Evolutionary conservation across 164 flowering plant genomes (phyloP).

Genomic region (Vitis riparia): DNA sequence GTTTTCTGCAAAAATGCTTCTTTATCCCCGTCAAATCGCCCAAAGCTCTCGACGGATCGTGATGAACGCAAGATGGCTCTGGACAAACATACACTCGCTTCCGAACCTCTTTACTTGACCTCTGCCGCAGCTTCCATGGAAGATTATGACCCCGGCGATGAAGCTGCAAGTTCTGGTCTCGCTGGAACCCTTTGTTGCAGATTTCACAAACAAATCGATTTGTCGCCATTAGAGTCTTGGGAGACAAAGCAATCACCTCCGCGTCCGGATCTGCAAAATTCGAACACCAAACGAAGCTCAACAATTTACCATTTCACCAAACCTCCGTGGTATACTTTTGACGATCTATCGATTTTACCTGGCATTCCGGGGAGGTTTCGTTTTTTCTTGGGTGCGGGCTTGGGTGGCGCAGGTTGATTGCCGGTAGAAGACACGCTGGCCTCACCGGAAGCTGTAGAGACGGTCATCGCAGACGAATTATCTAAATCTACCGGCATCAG

Average conservation of each 20-base stretch:
- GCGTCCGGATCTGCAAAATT: constrained; percentile 62
- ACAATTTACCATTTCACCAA: too few species aligned
- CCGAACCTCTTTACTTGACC: constrained; percentile 52
- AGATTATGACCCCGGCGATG: constrained; percentile 72
- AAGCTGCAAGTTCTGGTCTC: constrained; percentile 73
- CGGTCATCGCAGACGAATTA: constrained; percentile 29
- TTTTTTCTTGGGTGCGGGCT: constrained; percentile 46
- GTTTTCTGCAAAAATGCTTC: constrained; percentile 70
- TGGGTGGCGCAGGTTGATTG: constrained; percentile 33
- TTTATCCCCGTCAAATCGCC: constrained; percentile 76
- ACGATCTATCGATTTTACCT: constrained; percentile 29
- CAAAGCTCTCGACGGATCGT: constrained; percentile 59
- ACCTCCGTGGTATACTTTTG: too few species aligned
- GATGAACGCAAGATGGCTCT: constrained; percentile 60
- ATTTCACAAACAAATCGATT: constrained; percentile 71
- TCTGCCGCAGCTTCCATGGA: constrained; percentile 73
- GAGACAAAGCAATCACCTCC: constrained; percentile 70
- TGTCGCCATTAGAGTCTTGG: constrained; percentile 61
- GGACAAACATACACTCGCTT: constrained; percentile 71
- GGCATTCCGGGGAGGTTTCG: constrained; percentile 79
- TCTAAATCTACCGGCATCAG: constrained; percentile 50
- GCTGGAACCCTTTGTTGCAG: constrained; percentile 72
- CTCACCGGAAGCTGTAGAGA: constrained; percentile 53
- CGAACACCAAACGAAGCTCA: background rate
- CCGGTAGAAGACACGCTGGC: constrained; percentile 61